phyloP scores from a whole-genome alignment of 2,329 filamentous ascomycete genomes.

The Calonectria pseudoreteaudii region DNA sequence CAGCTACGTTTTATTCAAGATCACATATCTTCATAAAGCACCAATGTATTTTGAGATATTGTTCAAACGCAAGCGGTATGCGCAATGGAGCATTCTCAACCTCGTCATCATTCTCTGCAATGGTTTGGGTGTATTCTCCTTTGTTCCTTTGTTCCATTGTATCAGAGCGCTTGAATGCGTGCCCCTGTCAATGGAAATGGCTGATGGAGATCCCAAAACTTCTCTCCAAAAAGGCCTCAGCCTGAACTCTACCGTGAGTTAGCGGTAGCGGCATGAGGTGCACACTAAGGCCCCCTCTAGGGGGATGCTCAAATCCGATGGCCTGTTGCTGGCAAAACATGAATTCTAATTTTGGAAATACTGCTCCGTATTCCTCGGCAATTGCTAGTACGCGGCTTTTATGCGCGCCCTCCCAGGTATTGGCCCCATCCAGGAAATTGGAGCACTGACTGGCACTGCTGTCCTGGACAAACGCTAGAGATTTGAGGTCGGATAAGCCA shows the following conservation, averaged over 20 bases:
- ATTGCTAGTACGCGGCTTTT: no score
- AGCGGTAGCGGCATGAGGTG: neutral
- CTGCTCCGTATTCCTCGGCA: no score
- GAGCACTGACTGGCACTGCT: no score
- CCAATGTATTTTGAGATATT: neutral
- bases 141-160: neutral
- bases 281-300: neutral
- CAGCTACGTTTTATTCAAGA: no score
- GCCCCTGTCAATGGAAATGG: neutral
- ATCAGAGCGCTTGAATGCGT: neutral
- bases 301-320: neutral
- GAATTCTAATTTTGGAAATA: slow-evolving; percentile 26
- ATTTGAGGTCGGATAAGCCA: no score
- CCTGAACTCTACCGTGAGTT: neutral
- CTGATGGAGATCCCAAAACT: neutral
- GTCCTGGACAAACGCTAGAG: no score
- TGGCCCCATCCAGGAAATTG: no score
- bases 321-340: neutral
- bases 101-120: neutral
- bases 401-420: no score
- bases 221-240: neutral
- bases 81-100: neutral
- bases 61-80: neutral
- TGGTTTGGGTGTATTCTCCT: neutral
- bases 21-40: no score